These are phyloP conservation scores for Eremothecium cymbalariae DNA, from an alignment of 1,139 yeast genomes.

Conservation along the genomic window DNA sequence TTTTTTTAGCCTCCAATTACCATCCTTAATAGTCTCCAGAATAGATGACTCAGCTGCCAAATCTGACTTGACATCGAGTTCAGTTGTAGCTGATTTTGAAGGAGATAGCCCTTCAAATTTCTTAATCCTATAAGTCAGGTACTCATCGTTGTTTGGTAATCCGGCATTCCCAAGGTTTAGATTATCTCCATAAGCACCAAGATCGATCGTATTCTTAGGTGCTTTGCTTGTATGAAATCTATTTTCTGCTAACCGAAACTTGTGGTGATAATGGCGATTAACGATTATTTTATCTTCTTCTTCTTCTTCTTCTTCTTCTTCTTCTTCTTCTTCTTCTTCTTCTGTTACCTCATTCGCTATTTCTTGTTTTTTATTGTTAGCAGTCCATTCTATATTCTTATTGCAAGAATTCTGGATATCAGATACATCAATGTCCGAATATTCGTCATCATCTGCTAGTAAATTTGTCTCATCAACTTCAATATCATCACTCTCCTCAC, in stretches of 20 bases:
- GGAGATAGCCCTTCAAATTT: conserved; percentile 6
- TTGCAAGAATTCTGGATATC: too few relatives aligned
- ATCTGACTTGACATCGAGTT: too few relatives aligned
- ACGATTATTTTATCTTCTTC: conserved; percentile 9
- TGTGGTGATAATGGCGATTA: background rate
- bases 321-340: conserved; percentile 9
- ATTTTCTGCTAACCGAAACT: too few relatives aligned
- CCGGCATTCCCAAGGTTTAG: conserved; percentile 13
- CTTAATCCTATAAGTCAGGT: conserved; percentile 8
- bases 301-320: conserved; percentile 13
- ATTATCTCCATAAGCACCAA: conserved; percentile 33
- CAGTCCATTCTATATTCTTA: too few relatives aligned
- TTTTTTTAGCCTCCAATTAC: too few relatives aligned
- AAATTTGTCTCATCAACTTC: too few relatives aligned
- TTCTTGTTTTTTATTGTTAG: background rate
- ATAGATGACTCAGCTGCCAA: too few relatives aligned
- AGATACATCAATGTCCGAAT: too few relatives aligned
- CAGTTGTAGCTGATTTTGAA: conserved; percentile 4
- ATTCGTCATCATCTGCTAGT: too few relatives aligned
- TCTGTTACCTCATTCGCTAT: conserved; percentile 14
- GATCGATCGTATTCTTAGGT: conserved; percentile 21
- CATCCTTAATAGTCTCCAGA: too few relatives aligned
- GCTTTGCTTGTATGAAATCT: too few relatives aligned
- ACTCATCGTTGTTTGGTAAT: conserved; percentile 14
- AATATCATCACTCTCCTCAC: too few relatives aligned